Evolutionary conservation across 2,329 filamentous ascomycete species (phyloP).

Genomic region (Emmonsiellopsis sp.): DNA sequence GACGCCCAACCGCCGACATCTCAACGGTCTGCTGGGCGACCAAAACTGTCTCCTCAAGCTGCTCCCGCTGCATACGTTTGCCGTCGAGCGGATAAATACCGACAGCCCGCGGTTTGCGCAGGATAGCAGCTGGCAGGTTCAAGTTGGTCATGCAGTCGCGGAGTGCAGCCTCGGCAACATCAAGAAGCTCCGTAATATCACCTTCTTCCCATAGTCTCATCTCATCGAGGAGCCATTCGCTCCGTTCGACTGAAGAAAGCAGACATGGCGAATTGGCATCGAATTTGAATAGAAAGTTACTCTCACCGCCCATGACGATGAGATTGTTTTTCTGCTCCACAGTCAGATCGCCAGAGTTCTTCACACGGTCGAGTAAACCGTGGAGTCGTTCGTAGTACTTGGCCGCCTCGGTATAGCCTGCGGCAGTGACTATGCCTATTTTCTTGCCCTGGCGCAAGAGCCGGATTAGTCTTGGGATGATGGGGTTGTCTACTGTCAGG

Average conservation of each 20-base stretch:
- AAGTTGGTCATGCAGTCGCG: slow-evolving; percentile 72
- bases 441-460: slow-evolving; percentile 70
- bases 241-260: slow-evolving; percentile 52
- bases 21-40: slow-evolving; percentile 90
- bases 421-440: slow-evolving; percentile 92
- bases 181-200: slow-evolving; percentile 71
- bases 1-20: slow-evolving; percentile 57
- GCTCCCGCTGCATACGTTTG: slow-evolving; percentile 69
- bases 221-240: slow-evolving; percentile 52
- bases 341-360: slow-evolving; percentile 51
- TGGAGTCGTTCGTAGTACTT: slow-evolving; percentile 80
- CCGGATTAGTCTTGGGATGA: slow-evolving; percentile 59
- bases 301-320: slow-evolving; percentile 89
- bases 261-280: slow-evolving; percentile 54
- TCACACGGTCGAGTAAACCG: slow-evolving; percentile 74
- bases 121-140: slow-evolving; percentile 65
- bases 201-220: slow-evolving; percentile 43
- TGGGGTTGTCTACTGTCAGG: slow-evolving; percentile 63
- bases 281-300: slow-evolving; percentile 88
- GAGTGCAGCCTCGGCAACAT: slow-evolving; percentile 78
- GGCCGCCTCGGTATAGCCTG: slow-evolving; percentile 80
- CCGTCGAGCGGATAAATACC: slow-evolving; percentile 60
- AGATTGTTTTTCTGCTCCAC: slow-evolving; percentile 63
- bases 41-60: slow-evolving; percentile 89
- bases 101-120: slow-evolving; percentile 82